phyloP scores from a whole-genome alignment of 768 basidiomycete species.

The Tephrocybe sp. region DNA sequence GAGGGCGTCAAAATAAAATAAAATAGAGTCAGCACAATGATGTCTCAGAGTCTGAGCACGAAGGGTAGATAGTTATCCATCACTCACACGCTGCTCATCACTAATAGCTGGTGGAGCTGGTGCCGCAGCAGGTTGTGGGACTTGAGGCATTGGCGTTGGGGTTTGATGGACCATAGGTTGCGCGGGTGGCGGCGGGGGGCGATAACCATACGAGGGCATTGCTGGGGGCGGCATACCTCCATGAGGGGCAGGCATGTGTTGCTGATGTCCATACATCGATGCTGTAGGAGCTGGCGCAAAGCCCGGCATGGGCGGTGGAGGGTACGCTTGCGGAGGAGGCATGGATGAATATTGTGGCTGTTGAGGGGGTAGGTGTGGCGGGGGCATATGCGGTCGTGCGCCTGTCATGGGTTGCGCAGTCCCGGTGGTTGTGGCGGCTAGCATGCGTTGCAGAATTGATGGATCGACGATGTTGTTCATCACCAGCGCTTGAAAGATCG shows the following conservation, averaged over 20 bases:
- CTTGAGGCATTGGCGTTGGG: slow-evolving; percentile 22
- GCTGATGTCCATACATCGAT: slow-evolving; percentile 29
- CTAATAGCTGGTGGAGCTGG: slow-evolving; percentile 39
- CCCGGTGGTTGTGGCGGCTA: slow-evolving; percentile 33
- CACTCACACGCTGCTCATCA: slow-evolving; percentile 46
- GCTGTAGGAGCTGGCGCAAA: slow-evolving; percentile 29
- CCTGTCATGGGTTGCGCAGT: slow-evolving; percentile 17
- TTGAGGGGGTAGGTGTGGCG: slow-evolving; percentile 26
- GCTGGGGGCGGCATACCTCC: slow-evolving; percentile 31
- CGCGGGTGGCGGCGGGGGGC: slow-evolving; percentile 28
- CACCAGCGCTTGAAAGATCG: slow-evolving; percentile 91
- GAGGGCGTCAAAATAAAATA: neutral
- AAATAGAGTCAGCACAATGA: neutral
- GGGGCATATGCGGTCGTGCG: slow-evolving; percentile 26
- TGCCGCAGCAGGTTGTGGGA: slow-evolving; percentile 26
- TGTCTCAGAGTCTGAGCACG: slow-evolving; percentile 12
- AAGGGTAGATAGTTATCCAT: neutral
- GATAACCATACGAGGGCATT: slow-evolving; percentile 30
- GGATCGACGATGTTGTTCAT: slow-evolving; percentile 93
- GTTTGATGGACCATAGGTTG: slow-evolving; percentile 28
- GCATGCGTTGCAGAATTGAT: slow-evolving; percentile 73
- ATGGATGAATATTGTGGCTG: slow-evolving; percentile 27
- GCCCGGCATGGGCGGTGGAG: slow-evolving; percentile 20
- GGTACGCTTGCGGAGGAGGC: slow-evolving; percentile 29
- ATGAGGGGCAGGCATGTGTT: slow-evolving; percentile 17